Conservation (phyloP, 495 filamentous ascomycete species). For the Penicillium canescens region DNA sequence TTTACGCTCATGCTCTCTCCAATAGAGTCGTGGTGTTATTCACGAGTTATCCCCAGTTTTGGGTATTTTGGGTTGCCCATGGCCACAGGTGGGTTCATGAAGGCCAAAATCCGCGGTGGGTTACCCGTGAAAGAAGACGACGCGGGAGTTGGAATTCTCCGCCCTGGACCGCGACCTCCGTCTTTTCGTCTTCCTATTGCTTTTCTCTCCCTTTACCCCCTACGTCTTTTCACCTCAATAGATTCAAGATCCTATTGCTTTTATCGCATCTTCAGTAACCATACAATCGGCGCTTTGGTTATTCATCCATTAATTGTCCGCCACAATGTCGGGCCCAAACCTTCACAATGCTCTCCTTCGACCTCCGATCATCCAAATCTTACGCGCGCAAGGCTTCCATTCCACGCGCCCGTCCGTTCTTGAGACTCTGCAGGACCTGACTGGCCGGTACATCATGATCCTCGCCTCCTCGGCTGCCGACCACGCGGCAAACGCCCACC, state of each 20-base stretch:
- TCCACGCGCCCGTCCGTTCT: constrained; percentile 70
- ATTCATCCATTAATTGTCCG: background rate
- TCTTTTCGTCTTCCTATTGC: background rate
- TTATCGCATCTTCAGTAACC: background rate
- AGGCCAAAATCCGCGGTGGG: no score
- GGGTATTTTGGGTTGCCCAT: no score
- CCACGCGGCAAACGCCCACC: constrained; percentile 59
- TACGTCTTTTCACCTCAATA: background rate
- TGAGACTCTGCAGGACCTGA: constrained; percentile 75
- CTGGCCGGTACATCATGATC: constrained; percentile 68
- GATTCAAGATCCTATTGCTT: background rate
- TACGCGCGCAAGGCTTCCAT: constrained; percentile 85
- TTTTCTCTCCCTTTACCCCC: background rate
- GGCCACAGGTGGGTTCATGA: no score
- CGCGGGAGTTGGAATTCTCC: constrained; percentile 15
- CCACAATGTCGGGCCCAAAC: constrained; percentile 40
- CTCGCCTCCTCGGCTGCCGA: constrained; percentile 63
- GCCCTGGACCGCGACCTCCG: constrained; percentile 4
- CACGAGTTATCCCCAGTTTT: no score
- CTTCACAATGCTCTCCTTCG: constrained; percentile 78
- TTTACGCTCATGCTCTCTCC: background rate
- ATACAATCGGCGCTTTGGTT: background rate
- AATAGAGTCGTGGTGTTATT: background rate
- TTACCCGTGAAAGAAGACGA: background rate
- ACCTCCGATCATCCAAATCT: constrained; percentile 79